Conservation (phyloP, 441 rosid species). For the Dalechampia spathulata region DNA sequence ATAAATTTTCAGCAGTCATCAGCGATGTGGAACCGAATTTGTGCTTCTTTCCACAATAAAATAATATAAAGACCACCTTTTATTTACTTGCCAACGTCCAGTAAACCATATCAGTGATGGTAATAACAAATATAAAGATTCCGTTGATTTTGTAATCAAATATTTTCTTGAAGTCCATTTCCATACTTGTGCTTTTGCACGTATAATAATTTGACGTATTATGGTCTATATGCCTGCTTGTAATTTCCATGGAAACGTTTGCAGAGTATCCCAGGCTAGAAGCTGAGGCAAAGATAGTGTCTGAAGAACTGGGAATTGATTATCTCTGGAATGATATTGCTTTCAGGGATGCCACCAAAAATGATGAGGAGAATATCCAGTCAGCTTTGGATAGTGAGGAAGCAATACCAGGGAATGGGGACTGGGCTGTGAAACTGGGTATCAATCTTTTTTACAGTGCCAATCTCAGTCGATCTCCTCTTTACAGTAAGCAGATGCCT, state of each 20-base stretch:
- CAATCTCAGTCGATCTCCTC: conserved; percentile 68
- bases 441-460: conserved; percentile 89
- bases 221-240: not conserved
- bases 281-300: conserved; percentile 70
- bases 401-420: conserved; percentile 73
- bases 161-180: not conserved
- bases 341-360: conserved; percentile 55
- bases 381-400: conserved; percentile 73
- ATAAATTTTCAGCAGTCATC: not conserved
- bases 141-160: not conserved
- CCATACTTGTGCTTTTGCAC: not conserved
- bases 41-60: not conserved
- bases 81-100: conserved; percentile 2
- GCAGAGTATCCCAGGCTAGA: conserved; percentile 93
- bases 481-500: conserved; percentile 98
- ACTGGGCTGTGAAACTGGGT: conserved; percentile 95
- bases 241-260: conserved; percentile 20
- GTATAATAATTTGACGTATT: not conserved
- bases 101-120: not conserved
- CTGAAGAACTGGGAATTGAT: conserved; percentile 69
- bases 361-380: conserved; percentile 68
- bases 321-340: conserved; percentile 48
- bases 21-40: not conserved
- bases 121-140: not conserved
- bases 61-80: too few species aligned